Percentiles rank a stretch among this genome's conserved stretches.
Conservation (phyloP, 78 protist species). For the Chrysochromulina parva region DNA sequence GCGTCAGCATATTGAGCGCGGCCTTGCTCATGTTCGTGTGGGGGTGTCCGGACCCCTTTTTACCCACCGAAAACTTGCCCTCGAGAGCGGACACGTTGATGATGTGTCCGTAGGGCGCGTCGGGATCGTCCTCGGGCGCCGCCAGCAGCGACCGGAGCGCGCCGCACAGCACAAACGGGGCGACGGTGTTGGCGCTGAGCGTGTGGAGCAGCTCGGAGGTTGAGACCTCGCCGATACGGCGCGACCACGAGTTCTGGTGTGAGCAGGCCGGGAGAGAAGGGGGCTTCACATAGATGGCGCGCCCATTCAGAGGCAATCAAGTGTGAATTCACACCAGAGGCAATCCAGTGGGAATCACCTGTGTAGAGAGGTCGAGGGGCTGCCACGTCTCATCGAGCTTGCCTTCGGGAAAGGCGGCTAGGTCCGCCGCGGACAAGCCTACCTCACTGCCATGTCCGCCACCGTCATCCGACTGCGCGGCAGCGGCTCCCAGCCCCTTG, state of each 20-base stretch:
- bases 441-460: too few species aligned
- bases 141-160: not conserved
- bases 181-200: not conserved
- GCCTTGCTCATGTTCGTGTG: not conserved
- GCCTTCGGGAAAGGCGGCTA: not conserved
- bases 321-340: too few species aligned
- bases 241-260: not conserved
- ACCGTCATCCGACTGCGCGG: too few species aligned
- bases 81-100: not conserved
- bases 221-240: not conserved
- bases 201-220: not conserved
- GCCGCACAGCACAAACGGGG: not conserved
- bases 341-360: too few species aligned
- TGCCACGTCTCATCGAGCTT: not conserved
- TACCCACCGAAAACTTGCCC: not conserved
- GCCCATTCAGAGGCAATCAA: too few species aligned
- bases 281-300: too few species aligned
- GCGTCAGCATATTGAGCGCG: not conserved
- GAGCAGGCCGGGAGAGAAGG: too few species aligned
- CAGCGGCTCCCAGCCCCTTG: too few species aligned
- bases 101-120: not conserved
- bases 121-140: not conserved
- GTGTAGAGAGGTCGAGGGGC: not conserved
- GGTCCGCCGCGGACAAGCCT: too few species aligned
- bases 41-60: not conserved